Conservation (phyloP, 805 yeast species). For the Vanderwaltozyma yarrowii region DNA sequence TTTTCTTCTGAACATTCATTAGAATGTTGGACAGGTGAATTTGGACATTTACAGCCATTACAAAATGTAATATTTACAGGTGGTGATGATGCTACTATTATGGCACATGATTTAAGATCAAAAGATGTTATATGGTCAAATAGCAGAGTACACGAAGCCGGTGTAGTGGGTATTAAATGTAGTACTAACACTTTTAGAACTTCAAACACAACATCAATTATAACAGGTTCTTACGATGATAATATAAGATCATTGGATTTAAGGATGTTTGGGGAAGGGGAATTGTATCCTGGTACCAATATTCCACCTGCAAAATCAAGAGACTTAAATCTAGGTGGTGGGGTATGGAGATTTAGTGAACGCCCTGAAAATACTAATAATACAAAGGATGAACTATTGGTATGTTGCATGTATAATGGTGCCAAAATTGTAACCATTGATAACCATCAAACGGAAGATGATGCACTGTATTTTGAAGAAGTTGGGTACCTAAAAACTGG, state of each 20-base stretch:
- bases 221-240: constrained; percentile 93
- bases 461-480: constrained; percentile 22
- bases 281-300: constrained; percentile 36
- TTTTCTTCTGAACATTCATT: constrained; percentile 44
- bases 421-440: constrained; percentile 52
- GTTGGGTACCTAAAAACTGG: constrained; percentile 40
- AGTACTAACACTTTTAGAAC: constrained; percentile 19
- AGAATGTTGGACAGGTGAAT: constrained; percentile 85
- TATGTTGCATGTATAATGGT: constrained; percentile 95
- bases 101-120: constrained; percentile 59
- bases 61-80: constrained; percentile 64
- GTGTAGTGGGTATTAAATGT: constrained; percentile 72
- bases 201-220: constrained; percentile 19
- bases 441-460: constrained; percentile 19
- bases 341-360: constrained; percentile 88
- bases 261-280: constrained; percentile 38
- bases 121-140: constrained; percentile 25
- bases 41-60: constrained; percentile 46
- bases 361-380: constrained; percentile 28
- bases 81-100: constrained; percentile 76
- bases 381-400: constrained; percentile 36
- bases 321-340: constrained; percentile 64
- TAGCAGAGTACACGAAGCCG: constrained; percentile 72
- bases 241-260: constrained; percentile 58
- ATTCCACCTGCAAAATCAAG: constrained; percentile 38